These are phyloP conservation scores for Amanita jacksonii DNA, from an alignment of 768 basidiomycete species.

Conservation along the genomic window DNA sequence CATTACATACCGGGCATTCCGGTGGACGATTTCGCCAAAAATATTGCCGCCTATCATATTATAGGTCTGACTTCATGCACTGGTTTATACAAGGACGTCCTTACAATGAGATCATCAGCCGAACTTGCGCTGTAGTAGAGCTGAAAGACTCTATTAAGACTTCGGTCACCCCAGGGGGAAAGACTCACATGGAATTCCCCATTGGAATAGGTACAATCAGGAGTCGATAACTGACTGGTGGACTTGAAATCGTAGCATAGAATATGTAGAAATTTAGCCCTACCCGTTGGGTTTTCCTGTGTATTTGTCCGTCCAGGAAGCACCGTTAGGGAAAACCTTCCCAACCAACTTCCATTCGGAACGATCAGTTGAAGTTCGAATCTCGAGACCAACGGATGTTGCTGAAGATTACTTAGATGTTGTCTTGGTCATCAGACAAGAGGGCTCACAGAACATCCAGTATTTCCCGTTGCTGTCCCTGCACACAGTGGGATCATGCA, in stretches of 20 bases:
- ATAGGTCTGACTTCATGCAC: neutral
- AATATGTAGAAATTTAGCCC: conserved; percentile 1
- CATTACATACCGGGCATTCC: conserved; percentile 27
- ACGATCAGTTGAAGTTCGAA: conserved; percentile 39
- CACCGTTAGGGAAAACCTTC: conserved; percentile 39
- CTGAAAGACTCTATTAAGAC: no score
- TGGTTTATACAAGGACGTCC: neutral
- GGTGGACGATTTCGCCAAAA: conserved; percentile 42
- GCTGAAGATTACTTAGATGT: conserved; percentile 17
- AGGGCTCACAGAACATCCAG: conserved; percentile 35
- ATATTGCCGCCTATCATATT: conserved; percentile 35
- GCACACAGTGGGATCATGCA: conserved; percentile 42
- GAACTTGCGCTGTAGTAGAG: no score
- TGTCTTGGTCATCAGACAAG: neutral
- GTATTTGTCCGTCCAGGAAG: conserved; percentile 39
- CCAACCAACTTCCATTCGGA: conserved; percentile 36
- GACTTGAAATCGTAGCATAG: neutral
- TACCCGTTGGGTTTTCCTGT: conserved; percentile 40
- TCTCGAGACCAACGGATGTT: conserved; percentile 37
- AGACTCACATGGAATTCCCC: conserved; percentile 20
- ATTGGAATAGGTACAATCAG: conserved; percentile 26
- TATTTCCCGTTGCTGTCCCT: conserved; percentile 37
- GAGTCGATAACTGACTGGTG: conserved; percentile 28
- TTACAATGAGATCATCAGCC: no score
- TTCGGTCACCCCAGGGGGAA: no score